A percentile compares a stretch with the other conserved stretches of the same genome.
phyloP scores from a whole-genome alignment of 495 filamentous ascomycete genomes.

The Neurospora sp. region DNA sequence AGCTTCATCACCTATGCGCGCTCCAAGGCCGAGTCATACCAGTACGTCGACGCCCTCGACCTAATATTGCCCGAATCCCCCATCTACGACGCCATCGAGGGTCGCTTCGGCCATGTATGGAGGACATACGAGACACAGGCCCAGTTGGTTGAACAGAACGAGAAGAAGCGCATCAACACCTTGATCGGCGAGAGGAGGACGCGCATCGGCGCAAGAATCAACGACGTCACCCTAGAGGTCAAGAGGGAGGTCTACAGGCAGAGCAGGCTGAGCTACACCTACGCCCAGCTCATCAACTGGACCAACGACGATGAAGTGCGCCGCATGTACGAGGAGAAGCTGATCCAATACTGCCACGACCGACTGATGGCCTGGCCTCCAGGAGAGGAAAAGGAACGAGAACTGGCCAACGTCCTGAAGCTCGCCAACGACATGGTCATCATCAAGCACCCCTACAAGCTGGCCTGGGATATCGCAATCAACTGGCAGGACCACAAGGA shows the following conservation, averaged over 20 bases:
- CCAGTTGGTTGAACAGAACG: constrained; percentile 76
- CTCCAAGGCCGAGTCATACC: constrained; percentile 55
- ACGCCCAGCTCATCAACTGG: constrained; percentile 81
- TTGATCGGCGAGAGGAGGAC: constrained; percentile 84
- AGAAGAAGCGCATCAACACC: constrained; percentile 83
- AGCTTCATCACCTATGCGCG: constrained; percentile 65
- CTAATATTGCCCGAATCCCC: constrained; percentile 67
- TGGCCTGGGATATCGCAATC: constrained; percentile 83
- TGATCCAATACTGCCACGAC: constrained; percentile 73
- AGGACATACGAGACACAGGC: constrained; percentile 74
- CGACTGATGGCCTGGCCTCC: constrained; percentile 54
- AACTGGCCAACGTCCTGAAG: constrained; percentile 59
- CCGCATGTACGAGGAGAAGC: constrained; percentile 79
- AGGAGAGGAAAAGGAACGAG: constrained; percentile 50
- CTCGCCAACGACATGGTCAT: constrained; percentile 87
- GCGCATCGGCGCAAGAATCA: constrained; percentile 72
- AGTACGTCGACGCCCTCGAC: constrained; percentile 64
- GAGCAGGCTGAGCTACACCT: constrained; percentile 64
- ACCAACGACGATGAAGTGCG: constrained; percentile 74
- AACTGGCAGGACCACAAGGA: constrained; percentile 79
- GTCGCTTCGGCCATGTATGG: constrained; percentile 68
- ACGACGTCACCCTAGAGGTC: constrained; percentile 75
- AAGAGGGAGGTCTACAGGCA: constrained; percentile 68
- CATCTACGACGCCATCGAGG: constrained; percentile 75
- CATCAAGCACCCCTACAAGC: constrained; percentile 80